A percentile compares a stretch with the other conserved stretches of the same genome.
Evolutionary conservation across 1,284 basidiomycete species (phyloP).

Genomic region (Marasmius tenuissimus): DNA sequence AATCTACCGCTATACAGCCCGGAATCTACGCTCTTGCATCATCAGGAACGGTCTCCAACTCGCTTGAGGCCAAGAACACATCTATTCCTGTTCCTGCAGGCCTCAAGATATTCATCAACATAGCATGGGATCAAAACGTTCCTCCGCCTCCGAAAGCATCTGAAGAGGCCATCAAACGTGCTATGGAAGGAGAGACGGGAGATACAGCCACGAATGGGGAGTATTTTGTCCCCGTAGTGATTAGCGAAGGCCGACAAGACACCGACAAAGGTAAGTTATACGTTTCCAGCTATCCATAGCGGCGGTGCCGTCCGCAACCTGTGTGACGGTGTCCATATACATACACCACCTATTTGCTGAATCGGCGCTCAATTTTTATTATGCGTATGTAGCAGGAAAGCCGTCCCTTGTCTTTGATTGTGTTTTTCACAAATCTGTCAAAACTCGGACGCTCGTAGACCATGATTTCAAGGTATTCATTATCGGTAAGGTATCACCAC

Average conservation of each 20-base stretch:
- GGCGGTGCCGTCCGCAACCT: background rate
- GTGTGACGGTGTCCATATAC: too few relatives aligned
- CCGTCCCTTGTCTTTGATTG: conserved; percentile 70
- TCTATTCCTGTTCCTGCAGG: conserved; percentile 41
- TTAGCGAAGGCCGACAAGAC: conserved; percentile 62
- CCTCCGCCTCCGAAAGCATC: conserved; percentile 62
- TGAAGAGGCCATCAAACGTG: conserved; percentile 54
- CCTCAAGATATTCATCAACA: conserved; percentile 70
- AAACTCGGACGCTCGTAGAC: conserved; percentile 56
- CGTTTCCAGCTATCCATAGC: background rate
- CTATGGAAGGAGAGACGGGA: conserved; percentile 50
- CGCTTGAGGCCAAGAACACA: conserved; percentile 28
- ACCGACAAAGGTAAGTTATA: conserved; percentile 63
- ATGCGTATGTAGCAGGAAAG: conserved; percentile 59
- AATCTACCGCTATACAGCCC: conserved; percentile 44
- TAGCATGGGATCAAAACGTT: conserved; percentile 65
- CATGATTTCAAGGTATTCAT: conserved; percentile 67
- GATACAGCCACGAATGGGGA: conserved; percentile 34
- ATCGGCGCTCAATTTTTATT: background rate
- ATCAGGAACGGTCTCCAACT: conserved; percentile 17
- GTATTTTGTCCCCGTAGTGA: conserved; percentile 71
- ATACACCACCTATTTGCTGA: too few relatives aligned
- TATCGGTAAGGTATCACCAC: conserved; percentile 45
- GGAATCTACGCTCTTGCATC: conserved; percentile 30
- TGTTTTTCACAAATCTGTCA: conserved; percentile 59